Percentiles rank a stretch among this genome's conserved stretches.
These are phyloP conservation scores for Kandelia obovata DNA, from an alignment of 345 rosid species.

Conservation along the genomic window DNA sequence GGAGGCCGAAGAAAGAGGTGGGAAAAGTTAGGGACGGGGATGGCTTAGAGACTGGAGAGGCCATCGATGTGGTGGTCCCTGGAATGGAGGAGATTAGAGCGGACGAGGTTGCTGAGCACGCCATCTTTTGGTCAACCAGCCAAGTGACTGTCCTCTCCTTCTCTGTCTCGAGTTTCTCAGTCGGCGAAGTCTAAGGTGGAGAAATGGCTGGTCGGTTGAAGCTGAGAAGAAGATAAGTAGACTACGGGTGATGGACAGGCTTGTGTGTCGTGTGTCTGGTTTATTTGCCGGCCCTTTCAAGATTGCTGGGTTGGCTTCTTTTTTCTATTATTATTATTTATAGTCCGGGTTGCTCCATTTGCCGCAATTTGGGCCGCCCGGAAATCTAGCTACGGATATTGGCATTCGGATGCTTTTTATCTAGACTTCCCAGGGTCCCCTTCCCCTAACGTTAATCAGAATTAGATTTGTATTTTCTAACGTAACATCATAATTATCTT, in stretches of 20 bases:
- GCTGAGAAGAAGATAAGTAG: slow-evolving; percentile 17
- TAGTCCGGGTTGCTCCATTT: too few species aligned
- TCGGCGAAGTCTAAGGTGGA: slow-evolving; percentile 29
- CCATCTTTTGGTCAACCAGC: slow-evolving; percentile 33
- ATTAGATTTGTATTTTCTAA: too few species aligned
- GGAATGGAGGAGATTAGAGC: slow-evolving; percentile 54
- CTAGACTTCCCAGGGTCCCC: too few species aligned
- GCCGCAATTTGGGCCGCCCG: too few species aligned
- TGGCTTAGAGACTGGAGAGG: slow-evolving; percentile 30
- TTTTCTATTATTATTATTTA: too few species aligned
- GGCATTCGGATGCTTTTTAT: too few species aligned
- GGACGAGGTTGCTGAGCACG: slow-evolving; percentile 66
- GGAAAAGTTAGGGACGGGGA: slow-evolving; percentile 44
- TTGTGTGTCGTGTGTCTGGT: background rate
- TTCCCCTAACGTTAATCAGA: too few species aligned
- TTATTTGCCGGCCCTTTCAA: too few species aligned
- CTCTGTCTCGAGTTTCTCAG: background rate
- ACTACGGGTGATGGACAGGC: background rate
- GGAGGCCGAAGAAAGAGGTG: slow-evolving; percentile 39
- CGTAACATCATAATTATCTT: too few species aligned
- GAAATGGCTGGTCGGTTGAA: slow-evolving; percentile 23
- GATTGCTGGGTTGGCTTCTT: too few species aligned
- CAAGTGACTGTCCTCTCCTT: background rate
- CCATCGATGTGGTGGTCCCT: slow-evolving; percentile 32
- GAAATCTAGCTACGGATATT: too few species aligned